Conservation (phyloP, 140 eudicot species). For the Senecio squalidus region DNA sequence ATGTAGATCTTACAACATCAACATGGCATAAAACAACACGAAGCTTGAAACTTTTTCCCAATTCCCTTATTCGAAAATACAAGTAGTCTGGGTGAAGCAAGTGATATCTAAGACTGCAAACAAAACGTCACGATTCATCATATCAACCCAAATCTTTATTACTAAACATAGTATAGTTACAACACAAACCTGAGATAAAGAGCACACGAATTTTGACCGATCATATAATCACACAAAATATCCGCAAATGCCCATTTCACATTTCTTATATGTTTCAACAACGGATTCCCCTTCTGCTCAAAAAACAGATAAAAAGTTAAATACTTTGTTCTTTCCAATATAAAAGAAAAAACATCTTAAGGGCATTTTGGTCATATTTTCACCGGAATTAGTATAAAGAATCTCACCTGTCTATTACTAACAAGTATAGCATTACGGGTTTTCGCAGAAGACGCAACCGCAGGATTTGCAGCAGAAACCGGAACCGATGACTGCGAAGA, state of each 20-base stretch:
- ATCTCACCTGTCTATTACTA: slow-evolving; percentile 83
- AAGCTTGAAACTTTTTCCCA: slow-evolving; percentile 83
- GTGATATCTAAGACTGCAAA: slow-evolving; percentile 85
- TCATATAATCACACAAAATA: slow-evolving; percentile 69
- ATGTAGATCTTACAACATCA: slow-evolving; percentile 72
- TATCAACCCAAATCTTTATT: background rate
- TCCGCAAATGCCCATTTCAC: slow-evolving; percentile 91
- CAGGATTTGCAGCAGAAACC: slow-evolving; percentile 1
- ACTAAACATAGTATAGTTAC: no score
- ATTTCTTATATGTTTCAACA: slow-evolving; percentile 89
- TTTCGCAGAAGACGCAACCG: slow-evolving; percentile 4
- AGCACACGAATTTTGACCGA: slow-evolving; percentile 86
- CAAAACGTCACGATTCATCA: slow-evolving; percentile 9
- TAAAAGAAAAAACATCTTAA: no score
- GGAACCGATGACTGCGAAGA: slow-evolving; percentile 16
- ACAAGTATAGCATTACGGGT: slow-evolving; percentile 82
- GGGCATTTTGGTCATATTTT: no score
- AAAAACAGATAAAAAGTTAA: background rate
- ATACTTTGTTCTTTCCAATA: slow-evolving; percentile 1
- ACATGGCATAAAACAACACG: slow-evolving; percentile 90
- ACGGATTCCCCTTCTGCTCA: slow-evolving; percentile 91
- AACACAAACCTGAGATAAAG: slow-evolving; percentile 79
- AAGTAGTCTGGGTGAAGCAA: slow-evolving; percentile 96
- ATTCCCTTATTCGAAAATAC: slow-evolving; percentile 85
- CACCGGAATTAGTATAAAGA: no score